Evolutionary conservation across 148 eudicot species (phyloP), one percentile per base, ranked within the genome.

Genomic region (Pouteria glomerata): DNA sequence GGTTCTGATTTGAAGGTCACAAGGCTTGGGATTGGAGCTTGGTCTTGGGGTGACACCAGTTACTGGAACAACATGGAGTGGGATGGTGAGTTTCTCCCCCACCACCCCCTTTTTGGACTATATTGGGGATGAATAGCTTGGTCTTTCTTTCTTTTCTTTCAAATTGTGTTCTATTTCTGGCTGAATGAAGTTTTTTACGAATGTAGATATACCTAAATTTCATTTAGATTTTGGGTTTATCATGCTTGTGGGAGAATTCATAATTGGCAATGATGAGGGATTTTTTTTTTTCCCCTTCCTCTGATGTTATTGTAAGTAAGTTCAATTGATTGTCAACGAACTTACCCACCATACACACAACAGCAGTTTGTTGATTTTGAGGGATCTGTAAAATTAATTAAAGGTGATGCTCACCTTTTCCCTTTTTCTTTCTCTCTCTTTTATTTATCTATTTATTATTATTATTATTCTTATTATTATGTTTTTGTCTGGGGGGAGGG

Each of bases 11-110:
- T 91, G 85, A 80, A 84, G 78, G 91, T 95, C 13, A 84, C 90
- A n/a, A 83, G 52, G 84, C 81, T 95, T 76, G 99, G 99, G 26
- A 84, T 95, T 84, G 99, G 99, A 45, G 96, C 97, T 87, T 95
- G 97, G 99, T 89, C 99, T 61, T 95, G 99, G 99, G 99, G 99
- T 70, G 99, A 95, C 69, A 89, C 92, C 44, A 82, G 82, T 68
- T 92, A 89, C 72, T 95, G 99, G 99, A 95, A 95, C 79, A 83
- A 92, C 79, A 88, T 89, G 59, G 82, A 88, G 71, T 95, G 99
- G 99, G 99, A 95, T 79, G 99, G 98, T 93, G 74, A 68, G 66
- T 61, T 23, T 0, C 10, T 16, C 21, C 57, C 39, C 27, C 7
- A 53, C 8, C 10, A 47, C 14, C 10, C 7, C 5, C 10, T 39